Conservation (phyloP, 768 basidiomycete species). For the Nidularia sp. region DNA sequence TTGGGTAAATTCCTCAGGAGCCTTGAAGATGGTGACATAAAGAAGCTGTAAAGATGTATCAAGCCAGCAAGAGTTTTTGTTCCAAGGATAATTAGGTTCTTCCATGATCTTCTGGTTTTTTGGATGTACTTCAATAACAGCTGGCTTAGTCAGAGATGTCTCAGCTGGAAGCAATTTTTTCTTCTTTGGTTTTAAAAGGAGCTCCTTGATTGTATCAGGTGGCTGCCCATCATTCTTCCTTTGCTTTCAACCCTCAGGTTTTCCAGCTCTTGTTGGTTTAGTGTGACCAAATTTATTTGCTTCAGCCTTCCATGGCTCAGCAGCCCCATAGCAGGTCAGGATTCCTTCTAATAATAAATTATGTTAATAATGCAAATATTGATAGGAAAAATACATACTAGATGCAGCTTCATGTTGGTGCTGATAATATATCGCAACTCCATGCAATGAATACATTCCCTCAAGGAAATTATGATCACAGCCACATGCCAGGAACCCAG, state of each 20-base stretch:
- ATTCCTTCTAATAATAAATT: slow-evolving; percentile 14
- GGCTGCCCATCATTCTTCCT: slow-evolving; percentile 15
- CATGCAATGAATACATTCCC: slow-evolving; percentile 10
- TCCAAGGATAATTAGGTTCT: neutral
- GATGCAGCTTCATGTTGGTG: slow-evolving; percentile 3
- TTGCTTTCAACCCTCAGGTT: slow-evolving; percentile 2
- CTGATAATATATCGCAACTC: slow-evolving; percentile 15
- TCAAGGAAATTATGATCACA: slow-evolving; percentile 13
- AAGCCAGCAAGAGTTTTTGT: neutral
- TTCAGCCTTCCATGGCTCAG: neutral
- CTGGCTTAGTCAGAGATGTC: too few relatives aligned
- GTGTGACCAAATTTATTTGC: slow-evolving; percentile 11
- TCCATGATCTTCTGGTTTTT: neutral
- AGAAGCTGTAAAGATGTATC: neutral
- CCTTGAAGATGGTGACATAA: neutral
- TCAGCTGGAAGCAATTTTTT: neutral
- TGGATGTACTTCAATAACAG: too few relatives aligned
- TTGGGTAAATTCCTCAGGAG: too few relatives aligned
- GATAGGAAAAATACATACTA: too few relatives aligned
- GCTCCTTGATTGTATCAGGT: neutral
- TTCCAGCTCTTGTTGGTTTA: slow-evolving; percentile 11
- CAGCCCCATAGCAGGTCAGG: neutral
- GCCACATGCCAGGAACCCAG: neutral
- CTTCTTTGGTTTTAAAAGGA: neutral
- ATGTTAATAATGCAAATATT: too few relatives aligned